Percentiles rank a stretch among this genome's conserved stretches.
phyloP scores from a whole-genome alignment of 2,329 filamentous ascomycete genomes.

The Zymoseptoria ardabiliae region DNA sequence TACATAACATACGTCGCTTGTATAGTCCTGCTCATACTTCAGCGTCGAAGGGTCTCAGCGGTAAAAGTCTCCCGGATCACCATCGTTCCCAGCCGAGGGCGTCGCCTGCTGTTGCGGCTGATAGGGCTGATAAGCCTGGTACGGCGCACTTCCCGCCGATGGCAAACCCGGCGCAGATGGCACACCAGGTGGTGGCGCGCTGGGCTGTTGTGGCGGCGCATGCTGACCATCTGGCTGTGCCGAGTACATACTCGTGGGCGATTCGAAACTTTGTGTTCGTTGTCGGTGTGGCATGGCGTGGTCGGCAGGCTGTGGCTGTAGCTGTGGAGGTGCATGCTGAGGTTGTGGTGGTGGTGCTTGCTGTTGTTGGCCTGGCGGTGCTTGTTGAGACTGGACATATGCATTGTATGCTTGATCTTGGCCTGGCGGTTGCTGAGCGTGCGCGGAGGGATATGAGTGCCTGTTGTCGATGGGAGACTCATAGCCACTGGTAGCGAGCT shows the following conservation, averaged over 20 bases:
- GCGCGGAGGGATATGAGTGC: slow-evolving; percentile 31
- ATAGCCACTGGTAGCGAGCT: slow-evolving; percentile 40
- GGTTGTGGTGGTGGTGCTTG: slow-evolving; percentile 10
- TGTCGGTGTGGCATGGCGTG: slow-evolving; percentile 20
- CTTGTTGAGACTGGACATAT: slow-evolving; percentile 17
- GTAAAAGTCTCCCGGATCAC: slow-evolving; percentile 32
- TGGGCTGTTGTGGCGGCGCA: slow-evolving; percentile 18
- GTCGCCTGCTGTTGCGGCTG: slow-evolving; percentile 13
- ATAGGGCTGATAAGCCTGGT: slow-evolving; percentile 29
- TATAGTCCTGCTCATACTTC: neutral
- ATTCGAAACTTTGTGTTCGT: slow-evolving; percentile 25
- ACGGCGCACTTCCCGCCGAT: slow-evolving; percentile 12
- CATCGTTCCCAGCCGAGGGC: slow-evolving; percentile 16
- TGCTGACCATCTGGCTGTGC: slow-evolving; percentile 16
- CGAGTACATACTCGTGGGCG: slow-evolving; percentile 24
- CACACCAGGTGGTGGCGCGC: slow-evolving; percentile 27
- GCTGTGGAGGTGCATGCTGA: slow-evolving; percentile 8
- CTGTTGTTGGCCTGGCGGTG: slow-evolving; percentile 1
- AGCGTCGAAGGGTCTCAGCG: slow-evolving; percentile 12
- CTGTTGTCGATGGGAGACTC: slow-evolving; percentile 42
- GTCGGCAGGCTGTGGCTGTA: slow-evolving; percentile 6
- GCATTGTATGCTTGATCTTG: slow-evolving; percentile 15
- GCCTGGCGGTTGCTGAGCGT: slow-evolving; percentile 13
- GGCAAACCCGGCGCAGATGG: slow-evolving; percentile 14
- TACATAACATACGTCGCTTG: neutral